Conservation (phyloP, 1,139 yeast species). For the Debaryomyces coudertii region DNA sequence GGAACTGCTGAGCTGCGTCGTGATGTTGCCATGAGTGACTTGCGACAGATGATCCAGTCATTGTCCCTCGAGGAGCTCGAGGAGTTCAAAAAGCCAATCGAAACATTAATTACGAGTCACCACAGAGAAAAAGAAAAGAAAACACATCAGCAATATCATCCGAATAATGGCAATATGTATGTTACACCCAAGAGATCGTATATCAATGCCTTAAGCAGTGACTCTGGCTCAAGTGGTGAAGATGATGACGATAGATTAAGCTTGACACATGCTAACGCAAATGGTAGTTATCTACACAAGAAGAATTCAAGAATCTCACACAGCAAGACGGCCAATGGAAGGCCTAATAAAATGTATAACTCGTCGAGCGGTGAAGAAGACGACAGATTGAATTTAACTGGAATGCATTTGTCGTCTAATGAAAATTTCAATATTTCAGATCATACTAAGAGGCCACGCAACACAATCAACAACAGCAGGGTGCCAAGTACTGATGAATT, state of each 20-base stretch:
- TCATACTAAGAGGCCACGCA: constrained; percentile 1
- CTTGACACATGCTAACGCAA: constrained; percentile 1
- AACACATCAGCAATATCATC: not conserved
- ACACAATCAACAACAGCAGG: not conserved
- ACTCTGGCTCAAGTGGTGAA: constrained; percentile 9
- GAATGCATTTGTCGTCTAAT: not conserved
- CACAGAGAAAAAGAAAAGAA: not conserved
- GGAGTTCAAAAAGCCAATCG: constrained; percentile 12
- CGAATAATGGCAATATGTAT: not conserved
- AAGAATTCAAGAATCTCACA: not conserved
- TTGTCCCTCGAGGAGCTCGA: constrained; percentile 18
- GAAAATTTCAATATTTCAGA: constrained; percentile 1
- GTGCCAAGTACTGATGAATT: not conserved
- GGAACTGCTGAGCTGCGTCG: not conserved
- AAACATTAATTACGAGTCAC: constrained; percentile 9
- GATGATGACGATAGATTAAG: constrained; percentile 10
- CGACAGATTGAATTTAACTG: not conserved
- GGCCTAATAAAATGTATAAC: not conserved
- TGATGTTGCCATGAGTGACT: constrained; percentile 14
- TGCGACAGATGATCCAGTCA: constrained; percentile 10
- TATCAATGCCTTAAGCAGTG: constrained; percentile 1
- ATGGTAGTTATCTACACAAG: not conserved
- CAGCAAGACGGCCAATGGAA: not conserved
- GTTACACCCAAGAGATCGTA: constrained; percentile 7
- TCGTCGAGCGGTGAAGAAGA: constrained; percentile 8